Evolutionary conservation across 1,284 basidiomycete species (phyloP).

Genomic region (Psilocybe mexicana): DNA sequence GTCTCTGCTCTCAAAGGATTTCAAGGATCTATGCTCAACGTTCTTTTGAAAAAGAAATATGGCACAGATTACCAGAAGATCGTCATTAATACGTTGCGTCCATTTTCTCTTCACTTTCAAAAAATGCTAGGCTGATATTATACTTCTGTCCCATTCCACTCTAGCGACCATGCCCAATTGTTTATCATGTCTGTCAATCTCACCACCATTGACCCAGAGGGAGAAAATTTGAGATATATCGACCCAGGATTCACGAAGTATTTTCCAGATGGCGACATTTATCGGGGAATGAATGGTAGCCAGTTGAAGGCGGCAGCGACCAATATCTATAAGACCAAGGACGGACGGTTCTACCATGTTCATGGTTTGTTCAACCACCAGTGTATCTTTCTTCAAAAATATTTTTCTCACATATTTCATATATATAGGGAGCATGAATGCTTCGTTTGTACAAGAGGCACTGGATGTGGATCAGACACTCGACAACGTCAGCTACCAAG

Average conservation of each 20-base stretch:
- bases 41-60: slow-evolving; percentile 24
- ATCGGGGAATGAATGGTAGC: slow-evolving; percentile 1
- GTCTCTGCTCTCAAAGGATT: slow-evolving; percentile 29
- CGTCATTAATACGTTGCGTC: slow-evolving; percentile 25
- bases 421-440: not conserved
- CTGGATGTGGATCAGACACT: slow-evolving; percentile 3
- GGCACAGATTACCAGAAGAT: slow-evolving; percentile 23
- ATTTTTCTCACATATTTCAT: not conserved
- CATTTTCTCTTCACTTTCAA: not conserved
- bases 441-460: not conserved
- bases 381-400: not conserved
- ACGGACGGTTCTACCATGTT: slow-evolving; percentile 21
- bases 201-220: slow-evolving; percentile 16
- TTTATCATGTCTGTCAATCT: slow-evolving; percentile 18
- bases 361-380: not conserved
- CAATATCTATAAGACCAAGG: slow-evolving; percentile 22
- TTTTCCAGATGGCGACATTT: slow-evolving; percentile 18
- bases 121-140: not conserved
- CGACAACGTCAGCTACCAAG: slow-evolving; percentile 1
- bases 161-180: slow-evolving; percentile 22
- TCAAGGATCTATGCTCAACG: slow-evolving; percentile 27
- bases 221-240: slow-evolving; percentile 8
- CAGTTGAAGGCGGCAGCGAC: slow-evolving; percentile 6
- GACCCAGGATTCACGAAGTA: slow-evolving; percentile 11
- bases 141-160: not conserved